Evolutionary conservation across 164 flowering plant species (phyloP), one percentile per base, ranked within the genome.

Genomic region (Vitis labrusca): DNA sequence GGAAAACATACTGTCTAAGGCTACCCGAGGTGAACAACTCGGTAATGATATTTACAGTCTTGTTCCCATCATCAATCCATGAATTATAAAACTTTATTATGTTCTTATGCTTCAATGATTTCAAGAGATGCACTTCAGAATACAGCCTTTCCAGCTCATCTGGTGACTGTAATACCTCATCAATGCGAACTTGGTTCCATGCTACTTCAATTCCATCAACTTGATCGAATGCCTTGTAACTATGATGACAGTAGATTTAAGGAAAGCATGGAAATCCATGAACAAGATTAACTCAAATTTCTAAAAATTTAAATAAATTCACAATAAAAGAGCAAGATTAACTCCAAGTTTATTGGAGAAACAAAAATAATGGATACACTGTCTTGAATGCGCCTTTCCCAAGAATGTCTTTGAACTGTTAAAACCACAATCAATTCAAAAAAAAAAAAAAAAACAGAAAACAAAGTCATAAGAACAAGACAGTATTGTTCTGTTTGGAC

Each of bases 21-120:
- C 85, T 88, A 12, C 94, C 94, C 13, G 94, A 90, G 59, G 91
- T 84, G 78, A 85, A 88, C 64, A 88, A 75, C 80, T 90, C 94
- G 14, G 92, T 88, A 47, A 90, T 83, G 59, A 88, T 88, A 65
- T 90, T 85, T 10, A 86, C 75, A 9, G 91, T 86, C 76, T 78
- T 88, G 50, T 83, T 86, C 66, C 75, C 70, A 50, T 86, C 82
- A 71, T 90, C 92, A 47, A 86, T 73, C 94, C 94, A 90, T 9
- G 91, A 88, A 70, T 83, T 84, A 61, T 81, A 86, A 64, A 85
- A 82, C 77, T 81, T 85, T 9, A 88, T 83, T 17, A 88, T 83
- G 67, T 90, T 78, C 13, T 71, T 83, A 68, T 90, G 91, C 64
- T 85, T 88, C 73, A 90, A 57, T 17, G 85, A 68, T 62, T 79